These are phyloP conservation scores for Erythrobasidium hasegawianum DNA, from an alignment of 1,284 basidiomycete species.

Conservation along the genomic window DNA sequence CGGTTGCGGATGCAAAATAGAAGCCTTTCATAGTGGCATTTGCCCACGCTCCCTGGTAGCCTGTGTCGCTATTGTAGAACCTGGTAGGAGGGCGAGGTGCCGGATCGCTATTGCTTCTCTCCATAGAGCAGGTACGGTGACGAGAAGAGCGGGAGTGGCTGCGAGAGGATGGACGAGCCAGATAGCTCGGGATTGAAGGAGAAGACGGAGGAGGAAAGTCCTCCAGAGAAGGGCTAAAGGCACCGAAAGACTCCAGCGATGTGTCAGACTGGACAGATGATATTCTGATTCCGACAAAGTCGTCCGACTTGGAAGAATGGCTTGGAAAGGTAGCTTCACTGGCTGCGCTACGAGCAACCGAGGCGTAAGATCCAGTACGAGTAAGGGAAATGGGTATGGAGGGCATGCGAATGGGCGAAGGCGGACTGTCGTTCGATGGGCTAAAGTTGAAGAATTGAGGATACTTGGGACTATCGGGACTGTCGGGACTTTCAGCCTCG, in stretches of 20 bases:
- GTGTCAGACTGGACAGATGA: too few species aligned
- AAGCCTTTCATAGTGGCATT: slow-evolving; percentile 32
- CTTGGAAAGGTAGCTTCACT: not conserved
- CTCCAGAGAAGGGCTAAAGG: slow-evolving; percentile 18
- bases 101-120: slow-evolving; percentile 6
- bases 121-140: not conserved
- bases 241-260: too few species aligned
- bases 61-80: slow-evolving; percentile 29
- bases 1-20: slow-evolving; percentile 15
- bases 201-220: slow-evolving; percentile 14
- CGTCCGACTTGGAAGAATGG: too few species aligned
- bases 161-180: slow-evolving; percentile 6
- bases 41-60: slow-evolving; percentile 28
- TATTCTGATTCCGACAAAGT: too few species aligned
- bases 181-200: not conserved
- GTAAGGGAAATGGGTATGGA: too few species aligned
- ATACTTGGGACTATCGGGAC: not conserved
- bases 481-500: not conserved
- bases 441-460: too few species aligned
- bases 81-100: slow-evolving; percentile 13
- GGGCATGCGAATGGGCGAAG: too few species aligned
- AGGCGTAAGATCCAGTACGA: slow-evolving; percentile 20
- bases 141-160: slow-evolving; percentile 8
- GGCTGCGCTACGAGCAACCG: slow-evolving; percentile 19
- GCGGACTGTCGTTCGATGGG: too few species aligned